phyloP scores from a whole-genome alignment of 768 basidiomycete species.

The Tricholoma furcatifolium region DNA sequence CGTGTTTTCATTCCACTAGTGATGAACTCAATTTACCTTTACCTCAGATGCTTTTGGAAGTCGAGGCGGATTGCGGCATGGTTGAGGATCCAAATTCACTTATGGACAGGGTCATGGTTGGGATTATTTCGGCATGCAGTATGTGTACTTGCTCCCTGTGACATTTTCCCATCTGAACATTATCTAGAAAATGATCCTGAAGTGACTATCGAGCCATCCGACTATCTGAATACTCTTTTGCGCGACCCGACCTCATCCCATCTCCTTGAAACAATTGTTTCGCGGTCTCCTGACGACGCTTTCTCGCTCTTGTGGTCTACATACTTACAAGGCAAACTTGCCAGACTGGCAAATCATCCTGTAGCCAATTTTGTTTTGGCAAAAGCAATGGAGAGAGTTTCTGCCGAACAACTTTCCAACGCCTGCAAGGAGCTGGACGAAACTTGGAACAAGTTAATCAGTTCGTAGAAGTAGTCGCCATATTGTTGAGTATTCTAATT shows the following conservation, averaged over 20 bases:
- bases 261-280: slow-evolving; percentile 79
- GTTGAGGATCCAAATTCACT: slow-evolving; percentile 64
- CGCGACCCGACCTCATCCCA: slow-evolving; percentile 89
- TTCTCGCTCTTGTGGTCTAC: slow-evolving; percentile 72
- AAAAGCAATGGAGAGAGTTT: slow-evolving; percentile 65
- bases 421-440: slow-evolving; percentile 60
- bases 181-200: slow-evolving; percentile 38
- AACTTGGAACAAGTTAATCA: slow-evolving; percentile 61
- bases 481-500: not conserved
- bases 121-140: slow-evolving; percentile 69
- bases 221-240: slow-evolving; percentile 80
- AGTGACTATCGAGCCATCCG: slow-evolving; percentile 51
- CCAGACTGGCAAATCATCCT: slow-evolving; percentile 77
- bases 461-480: slow-evolving; percentile 40
- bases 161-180: not conserved
- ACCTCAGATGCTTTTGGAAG: slow-evolving; percentile 72
- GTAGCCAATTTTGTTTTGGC: slow-evolving; percentile 94
- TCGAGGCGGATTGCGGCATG: slow-evolving; percentile 70
- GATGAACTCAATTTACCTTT: slow-evolving; percentile 4
- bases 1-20: slow-evolving; percentile 11
- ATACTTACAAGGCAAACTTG: slow-evolving; percentile 76
- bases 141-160: slow-evolving; percentile 25
- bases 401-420: slow-evolving; percentile 51
- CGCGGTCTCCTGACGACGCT: slow-evolving; percentile 54
- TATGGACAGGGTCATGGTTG: slow-evolving; percentile 78